Percentiles rank a stretch among this genome's conserved stretches.
Conservation (phyloP, 2,329 filamentous ascomycete genomes). For the Fusarium globosum region DNA sequence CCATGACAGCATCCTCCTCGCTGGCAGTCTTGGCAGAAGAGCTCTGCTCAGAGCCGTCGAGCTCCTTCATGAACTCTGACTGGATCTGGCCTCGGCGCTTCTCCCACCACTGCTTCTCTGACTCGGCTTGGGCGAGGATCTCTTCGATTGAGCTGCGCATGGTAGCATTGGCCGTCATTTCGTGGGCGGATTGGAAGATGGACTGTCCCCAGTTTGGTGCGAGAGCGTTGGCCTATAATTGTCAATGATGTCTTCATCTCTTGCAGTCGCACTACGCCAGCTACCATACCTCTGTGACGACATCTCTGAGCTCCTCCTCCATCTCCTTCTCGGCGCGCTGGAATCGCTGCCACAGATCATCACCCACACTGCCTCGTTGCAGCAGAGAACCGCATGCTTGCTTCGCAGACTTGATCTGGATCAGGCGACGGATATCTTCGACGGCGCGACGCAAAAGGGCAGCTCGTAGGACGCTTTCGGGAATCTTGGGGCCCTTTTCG, state of each 20-base stretch:
- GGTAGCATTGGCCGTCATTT: constrained; percentile 87
- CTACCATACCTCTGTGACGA: constrained; percentile 81
- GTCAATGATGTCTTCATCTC: constrained; percentile 2
- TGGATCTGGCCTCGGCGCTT: constrained; percentile 80
- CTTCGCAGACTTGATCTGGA: constrained; percentile 89
- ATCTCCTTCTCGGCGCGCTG: constrained; percentile 95
- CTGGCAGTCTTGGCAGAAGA: constrained; percentile 53
- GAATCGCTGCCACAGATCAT: constrained; percentile 96
- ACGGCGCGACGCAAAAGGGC: constrained; percentile 89
- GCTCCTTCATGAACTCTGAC: constrained; percentile 84
- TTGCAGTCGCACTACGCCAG: not conserved
- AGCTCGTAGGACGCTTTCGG: constrained; percentile 87
- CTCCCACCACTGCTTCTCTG: constrained; percentile 94
- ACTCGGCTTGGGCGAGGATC: constrained; percentile 74
- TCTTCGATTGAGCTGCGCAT: constrained; percentile 81
- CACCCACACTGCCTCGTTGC: constrained; percentile 91
- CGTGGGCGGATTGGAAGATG: constrained; percentile 98
- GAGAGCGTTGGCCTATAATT: constrained; percentile 84
- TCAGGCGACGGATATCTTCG: constrained; percentile 92
- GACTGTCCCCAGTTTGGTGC: constrained; percentile 88
- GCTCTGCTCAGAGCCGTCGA: constrained; percentile 71
- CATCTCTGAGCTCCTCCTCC: constrained; percentile 93
- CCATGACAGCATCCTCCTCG: constrained; percentile 71
- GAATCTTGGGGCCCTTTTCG: constrained; percentile 76
- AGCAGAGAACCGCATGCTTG: constrained; percentile 84